Evolutionary conservation across 768 basidiomycete species (phyloP).

Genomic region (Boletus vermiculosoides): DNA sequence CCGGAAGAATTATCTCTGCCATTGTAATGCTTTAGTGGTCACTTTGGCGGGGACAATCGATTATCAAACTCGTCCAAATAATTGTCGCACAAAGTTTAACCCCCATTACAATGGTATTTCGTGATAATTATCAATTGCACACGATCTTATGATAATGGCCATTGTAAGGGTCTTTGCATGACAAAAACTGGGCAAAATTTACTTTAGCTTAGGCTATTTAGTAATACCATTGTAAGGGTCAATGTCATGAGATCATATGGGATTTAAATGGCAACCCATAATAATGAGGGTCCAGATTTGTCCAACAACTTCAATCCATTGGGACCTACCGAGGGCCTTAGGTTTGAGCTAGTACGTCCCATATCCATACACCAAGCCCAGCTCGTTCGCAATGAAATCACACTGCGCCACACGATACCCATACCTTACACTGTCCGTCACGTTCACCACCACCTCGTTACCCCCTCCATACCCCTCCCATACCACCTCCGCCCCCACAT

Average conservation of each 20-base stretch:
- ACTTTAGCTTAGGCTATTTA: no score
- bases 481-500: conserved; percentile 5
- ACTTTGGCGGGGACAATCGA: not conserved
- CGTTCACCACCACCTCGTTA: conserved; percentile 8
- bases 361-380: conserved; percentile 9
- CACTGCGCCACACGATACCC: conserved; percentile 10
- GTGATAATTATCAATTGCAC: no score
- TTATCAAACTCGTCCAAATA: not conserved
- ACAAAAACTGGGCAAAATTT: no score
- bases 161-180: no score
- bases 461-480: conserved; percentile 14
- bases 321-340: not conserved
- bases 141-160: no score
- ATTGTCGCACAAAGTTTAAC: no score
- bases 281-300: no score
- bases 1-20: not conserved
- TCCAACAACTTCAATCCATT: not conserved
- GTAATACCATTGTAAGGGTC: no score
- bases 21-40: not conserved
- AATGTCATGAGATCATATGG: no score
- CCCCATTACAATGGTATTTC: no score
- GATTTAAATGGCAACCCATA: no score
- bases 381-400: conserved; percentile 9
- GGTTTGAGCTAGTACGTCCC: not conserved
- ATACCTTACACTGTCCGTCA: not conserved